A percentile compares a stretch with the other conserved stretches of the same genome.
Evolutionary conservation across 2,329 filamentous ascomycete species (phyloP).

Genomic region (Sporothrix euskadiensis): DNA sequence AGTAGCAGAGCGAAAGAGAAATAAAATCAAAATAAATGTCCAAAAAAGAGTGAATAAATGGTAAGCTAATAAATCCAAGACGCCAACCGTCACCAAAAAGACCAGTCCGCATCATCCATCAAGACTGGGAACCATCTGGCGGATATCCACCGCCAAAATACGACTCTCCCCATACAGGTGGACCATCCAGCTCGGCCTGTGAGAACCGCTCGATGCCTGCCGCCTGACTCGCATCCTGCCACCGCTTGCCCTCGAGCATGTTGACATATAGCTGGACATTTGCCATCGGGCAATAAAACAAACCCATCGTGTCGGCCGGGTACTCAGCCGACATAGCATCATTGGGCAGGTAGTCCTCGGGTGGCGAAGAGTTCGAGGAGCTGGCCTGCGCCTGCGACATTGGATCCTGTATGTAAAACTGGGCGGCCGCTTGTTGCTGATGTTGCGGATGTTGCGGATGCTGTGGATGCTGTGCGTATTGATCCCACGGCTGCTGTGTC

Average conservation of each 20-base stretch:
- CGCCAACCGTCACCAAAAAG: not conserved
- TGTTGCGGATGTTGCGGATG: not conserved
- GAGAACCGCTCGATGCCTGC: constrained; percentile 37
- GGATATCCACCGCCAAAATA: not conserved
- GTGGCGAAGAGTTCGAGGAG: not conserved
- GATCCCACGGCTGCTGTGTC: constrained; percentile 3
- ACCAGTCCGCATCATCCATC: not conserved
- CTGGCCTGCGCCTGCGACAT: not conserved
- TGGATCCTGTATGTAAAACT: not conserved
- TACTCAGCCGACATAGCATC: constrained; percentile 12
- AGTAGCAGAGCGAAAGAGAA: not conserved
- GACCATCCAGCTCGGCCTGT: constrained; percentile 30
- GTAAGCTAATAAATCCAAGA: not conserved
- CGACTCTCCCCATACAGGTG: not conserved
- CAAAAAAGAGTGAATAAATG: not conserved
- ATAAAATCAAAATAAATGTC: constrained; percentile 1
- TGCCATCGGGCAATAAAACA: constrained; percentile 25
- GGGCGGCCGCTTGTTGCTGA: not conserved
- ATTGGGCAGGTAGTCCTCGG: not conserved
- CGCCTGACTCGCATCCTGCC: constrained; percentile 34
- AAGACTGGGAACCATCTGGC: not conserved
- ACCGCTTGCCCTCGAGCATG: constrained; percentile 36
- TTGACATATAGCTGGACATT: constrained; percentile 33
- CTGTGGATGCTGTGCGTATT: not conserved
- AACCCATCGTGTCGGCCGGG: not conserved